Base-by-base conservation (phyloP, 1,284 basidiomycete species). In the Boletus hoseneyae region DNA sequence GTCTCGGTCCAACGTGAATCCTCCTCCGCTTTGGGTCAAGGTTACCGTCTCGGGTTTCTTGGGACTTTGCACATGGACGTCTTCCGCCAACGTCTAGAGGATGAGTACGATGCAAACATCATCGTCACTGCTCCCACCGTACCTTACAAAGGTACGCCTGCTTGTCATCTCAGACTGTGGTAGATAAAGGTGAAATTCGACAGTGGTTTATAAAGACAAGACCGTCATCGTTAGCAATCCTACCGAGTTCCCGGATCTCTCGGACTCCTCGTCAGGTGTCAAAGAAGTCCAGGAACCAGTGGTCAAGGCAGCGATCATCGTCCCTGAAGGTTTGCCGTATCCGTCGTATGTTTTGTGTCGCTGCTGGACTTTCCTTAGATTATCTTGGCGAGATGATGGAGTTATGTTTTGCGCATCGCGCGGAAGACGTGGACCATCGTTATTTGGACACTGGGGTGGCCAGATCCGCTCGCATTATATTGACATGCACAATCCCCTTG, bases 31-130 rank as follows among this genome's bases (percentile, higher is more conserved):
- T 78, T 99, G 6, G 96, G 96, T 1, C 96, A 98, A 70, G 97
- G 97, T 8, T 93, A 87, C 67, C 83, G 97, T 39, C 80, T 99
- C 7, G 97, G 97, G 0, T 98, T 99, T 69, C 78, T 99, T 10
- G 97, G 97, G 0, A 93, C 93, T 2, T 72, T 99, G 52, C 97
- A 99, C 66, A 93, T 99, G 87, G 97, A 99, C 59, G 93, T 97
- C 36, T 95, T 96, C 67, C 83, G 93, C 29, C 96, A 99, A 67
- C 81, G 97, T 12, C 77, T 99, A 6, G 96, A 98, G 68, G 97
- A 99, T 66, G 97, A 99, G 67, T 95, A 97, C 61, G 84, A 91
- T 50, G 89, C 91, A 19, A 89, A 85, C 58, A 83, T 95, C 45
- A 93, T 95, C 57, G 80, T 95, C 52, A 97, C 94, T 6, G 89